phyloP scores from a whole-genome alignment of 768 basidiomycete genomes.

The Coprinopsis marcescibilis region DNA sequence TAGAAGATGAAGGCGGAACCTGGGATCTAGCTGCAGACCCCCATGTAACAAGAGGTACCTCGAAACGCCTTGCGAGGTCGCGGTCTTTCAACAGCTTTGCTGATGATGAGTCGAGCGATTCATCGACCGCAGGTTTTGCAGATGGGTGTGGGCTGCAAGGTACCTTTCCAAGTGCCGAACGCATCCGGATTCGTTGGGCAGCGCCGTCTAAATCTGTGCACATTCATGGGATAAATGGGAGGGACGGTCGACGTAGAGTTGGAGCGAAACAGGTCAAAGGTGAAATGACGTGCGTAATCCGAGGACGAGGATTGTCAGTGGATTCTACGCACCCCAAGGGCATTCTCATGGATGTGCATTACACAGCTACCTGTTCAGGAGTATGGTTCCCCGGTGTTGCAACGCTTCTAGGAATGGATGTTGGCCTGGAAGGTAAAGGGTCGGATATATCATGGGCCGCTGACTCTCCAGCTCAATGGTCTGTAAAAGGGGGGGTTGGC shows the following conservation, averaged over 20 bases:
- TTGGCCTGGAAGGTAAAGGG: slow-evolving; percentile 61
- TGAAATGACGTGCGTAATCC: slow-evolving; percentile 57
- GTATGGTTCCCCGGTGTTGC: slow-evolving; percentile 83
- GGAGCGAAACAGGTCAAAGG: slow-evolving; percentile 65
- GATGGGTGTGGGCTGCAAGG: slow-evolving; percentile 69
- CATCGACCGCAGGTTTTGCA: slow-evolving; percentile 46
- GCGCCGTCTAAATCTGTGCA: slow-evolving; percentile 48
- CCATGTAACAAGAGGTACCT: slow-evolving; percentile 53
- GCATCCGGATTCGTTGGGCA: slow-evolving; percentile 75
- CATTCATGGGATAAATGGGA: slow-evolving; percentile 31
- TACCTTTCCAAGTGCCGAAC: slow-evolving; percentile 72
- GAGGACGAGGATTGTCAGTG: slow-evolving; percentile 40
- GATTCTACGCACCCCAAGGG: slow-evolving; percentile 41
- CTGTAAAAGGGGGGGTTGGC: slow-evolving; percentile 54
- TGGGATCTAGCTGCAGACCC: slow-evolving; percentile 81
- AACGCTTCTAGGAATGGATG: slow-evolving; percentile 73
- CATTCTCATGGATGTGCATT: slow-evolving; percentile 59
- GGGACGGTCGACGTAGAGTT: slow-evolving; percentile 58
- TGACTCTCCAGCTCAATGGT: slow-evolving; percentile 49
- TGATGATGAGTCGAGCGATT: slow-evolving; percentile 79
- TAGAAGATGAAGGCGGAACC: slow-evolving; percentile 58
- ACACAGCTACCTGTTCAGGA: slow-evolving; percentile 68
- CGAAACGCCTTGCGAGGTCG: slow-evolving; percentile 44
- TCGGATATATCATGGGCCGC: slow-evolving; percentile 66
- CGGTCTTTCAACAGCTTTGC: slow-evolving; percentile 68